A percentile compares a stretch with the other conserved stretches of the same genome.
These are phyloP conservation scores for Streptanthus diversifolius DNA, from an alignment of 345 rosid genomes.

Conservation along the genomic window DNA sequence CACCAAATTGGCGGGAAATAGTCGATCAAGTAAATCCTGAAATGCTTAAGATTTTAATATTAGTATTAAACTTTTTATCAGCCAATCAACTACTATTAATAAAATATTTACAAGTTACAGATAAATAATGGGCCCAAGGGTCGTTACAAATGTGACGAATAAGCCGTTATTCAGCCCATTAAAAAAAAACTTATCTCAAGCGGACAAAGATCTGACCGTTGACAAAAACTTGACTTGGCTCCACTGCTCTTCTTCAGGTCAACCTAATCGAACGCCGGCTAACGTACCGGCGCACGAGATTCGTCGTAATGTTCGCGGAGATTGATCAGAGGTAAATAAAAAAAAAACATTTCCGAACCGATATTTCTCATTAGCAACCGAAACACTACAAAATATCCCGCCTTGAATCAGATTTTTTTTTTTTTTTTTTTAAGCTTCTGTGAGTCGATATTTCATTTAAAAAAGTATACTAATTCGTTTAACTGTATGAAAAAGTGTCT, in stretches of 20 bases:
- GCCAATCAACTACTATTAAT: too few relatives aligned
- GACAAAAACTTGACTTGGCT: background rate
- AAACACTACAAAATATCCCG: background rate
- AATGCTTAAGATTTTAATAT: too few relatives aligned
- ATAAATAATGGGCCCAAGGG: too few relatives aligned
- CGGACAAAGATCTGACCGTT: background rate
- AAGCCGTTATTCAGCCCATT: background rate
- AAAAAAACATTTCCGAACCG: background rate
- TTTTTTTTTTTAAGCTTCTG: background rate
- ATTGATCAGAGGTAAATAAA: background rate
- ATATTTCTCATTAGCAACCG: background rate
- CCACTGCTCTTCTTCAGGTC: background rate
- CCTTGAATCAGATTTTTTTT: background rate
- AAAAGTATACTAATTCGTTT: background rate
- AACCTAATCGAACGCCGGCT: background rate
- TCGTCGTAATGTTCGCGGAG: background rate
- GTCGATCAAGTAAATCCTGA: background rate
- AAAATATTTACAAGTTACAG: too few relatives aligned
- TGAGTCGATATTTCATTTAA: conserved; percentile 2
- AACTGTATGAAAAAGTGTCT: background rate
- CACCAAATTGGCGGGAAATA: background rate
- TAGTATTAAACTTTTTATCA: too few relatives aligned
- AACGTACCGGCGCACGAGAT: background rate
- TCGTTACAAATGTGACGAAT: background rate
- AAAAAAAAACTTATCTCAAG: background rate